Percentiles rank a stretch among this genome's conserved stretches.
Evolutionary conservation across 768 basidiomycete species (phyloP).

Genomic region (Pilatotrama ljubarskyi): DNA sequence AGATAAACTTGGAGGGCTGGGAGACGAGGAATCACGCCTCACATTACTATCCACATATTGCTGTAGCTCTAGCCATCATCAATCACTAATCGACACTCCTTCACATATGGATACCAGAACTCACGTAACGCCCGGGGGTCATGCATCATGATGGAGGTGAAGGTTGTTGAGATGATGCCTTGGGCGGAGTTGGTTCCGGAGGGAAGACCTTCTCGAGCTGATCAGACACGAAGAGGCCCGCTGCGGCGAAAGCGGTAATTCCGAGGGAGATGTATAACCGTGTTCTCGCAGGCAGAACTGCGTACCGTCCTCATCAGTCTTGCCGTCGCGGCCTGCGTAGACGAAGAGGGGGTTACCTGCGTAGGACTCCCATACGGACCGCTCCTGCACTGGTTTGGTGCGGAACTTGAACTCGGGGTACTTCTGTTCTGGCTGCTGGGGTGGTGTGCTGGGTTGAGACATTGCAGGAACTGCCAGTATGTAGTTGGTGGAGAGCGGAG

Average conservation of each 20-base stretch:
- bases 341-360: constrained; percentile 20
- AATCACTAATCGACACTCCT: constrained; percentile 11
- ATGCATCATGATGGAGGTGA: background rate
- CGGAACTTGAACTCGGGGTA: constrained; percentile 22
- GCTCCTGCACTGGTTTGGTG: constrained; percentile 23
- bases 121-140: background rate
- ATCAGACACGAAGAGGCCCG: constrained; percentile 34
- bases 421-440: background rate
- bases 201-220: constrained; percentile 31
- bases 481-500: constrained; percentile 2
- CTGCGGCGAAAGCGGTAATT: constrained; percentile 32
- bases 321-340: background rate
- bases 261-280: constrained; percentile 35
- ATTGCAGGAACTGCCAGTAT: background rate
- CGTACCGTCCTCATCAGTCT: background rate
- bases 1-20: background rate
- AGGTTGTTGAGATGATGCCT: background rate
- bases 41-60: constrained; percentile 13
- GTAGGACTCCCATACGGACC: constrained; percentile 30
- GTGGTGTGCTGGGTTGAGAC: constrained; percentile 13
- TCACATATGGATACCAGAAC: background rate
- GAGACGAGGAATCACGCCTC: background rate
- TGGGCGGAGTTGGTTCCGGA: background rate
- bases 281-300: constrained; percentile 36
- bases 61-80: constrained; percentile 10